Evolutionary conservation across 1,284 basidiomycete genomes (phyloP).

Genomic region (Trametes versicolor): DNA sequence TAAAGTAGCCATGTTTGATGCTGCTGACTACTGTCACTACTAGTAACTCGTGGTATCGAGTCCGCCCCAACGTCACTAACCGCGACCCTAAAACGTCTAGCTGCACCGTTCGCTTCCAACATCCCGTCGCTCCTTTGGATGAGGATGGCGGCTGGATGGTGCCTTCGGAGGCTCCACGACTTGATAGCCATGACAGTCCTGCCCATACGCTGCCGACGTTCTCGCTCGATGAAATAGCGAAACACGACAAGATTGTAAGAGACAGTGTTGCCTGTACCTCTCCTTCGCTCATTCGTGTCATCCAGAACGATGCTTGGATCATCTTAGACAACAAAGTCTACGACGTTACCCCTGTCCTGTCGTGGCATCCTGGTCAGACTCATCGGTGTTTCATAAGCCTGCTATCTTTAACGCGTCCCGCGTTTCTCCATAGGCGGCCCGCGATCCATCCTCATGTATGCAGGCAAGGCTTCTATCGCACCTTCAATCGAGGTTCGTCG

Average conservation of each 20-base stretch:
- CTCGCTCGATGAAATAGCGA: conserved; percentile 36
- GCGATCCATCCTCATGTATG: conserved; percentile 34
- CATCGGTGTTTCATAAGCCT: no score
- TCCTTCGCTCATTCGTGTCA: not conserved
- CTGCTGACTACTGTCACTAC: not conserved
- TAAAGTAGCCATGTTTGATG: no score
- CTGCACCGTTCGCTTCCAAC: conserved; percentile 32
- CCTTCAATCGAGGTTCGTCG: conserved; percentile 34
- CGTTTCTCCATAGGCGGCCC: conserved; percentile 27
- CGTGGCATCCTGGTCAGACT: conserved; percentile 37
- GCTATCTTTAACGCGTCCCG: not conserved
- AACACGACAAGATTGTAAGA: conserved; percentile 32
- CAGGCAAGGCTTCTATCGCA: conserved; percentile 38
- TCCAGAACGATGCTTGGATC: conserved; percentile 39
- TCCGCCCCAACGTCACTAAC: conserved; percentile 26
- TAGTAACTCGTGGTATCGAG: conserved; percentile 40
- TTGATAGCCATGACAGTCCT: not conserved
- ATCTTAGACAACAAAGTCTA: conserved; percentile 41
- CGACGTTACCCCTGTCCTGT: conserved; percentile 37
- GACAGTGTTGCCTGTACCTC: no score
- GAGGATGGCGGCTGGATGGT: conserved; percentile 38
- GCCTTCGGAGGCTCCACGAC: conserved; percentile 12
- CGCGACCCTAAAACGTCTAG: conserved; percentile 18
- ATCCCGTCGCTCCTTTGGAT: conserved; percentile 37
- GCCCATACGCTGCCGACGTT: conserved; percentile 14